Conservation (phyloP, 2,329 filamentous ascomycete species). For the Emergomyces africanus region DNA sequence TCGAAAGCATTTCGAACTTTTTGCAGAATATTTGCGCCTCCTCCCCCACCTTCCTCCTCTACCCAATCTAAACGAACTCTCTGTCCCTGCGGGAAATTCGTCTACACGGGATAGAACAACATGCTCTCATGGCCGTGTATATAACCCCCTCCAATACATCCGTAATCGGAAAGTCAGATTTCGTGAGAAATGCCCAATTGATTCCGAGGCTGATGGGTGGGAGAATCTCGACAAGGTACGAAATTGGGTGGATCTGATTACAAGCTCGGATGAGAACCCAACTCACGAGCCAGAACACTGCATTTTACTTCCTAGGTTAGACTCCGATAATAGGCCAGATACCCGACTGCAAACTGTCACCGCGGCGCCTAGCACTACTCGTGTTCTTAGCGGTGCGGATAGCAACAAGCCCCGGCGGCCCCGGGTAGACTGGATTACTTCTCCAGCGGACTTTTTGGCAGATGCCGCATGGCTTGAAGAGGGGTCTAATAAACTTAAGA, state of each 20-base stretch:
- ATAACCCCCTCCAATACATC: constrained; percentile 88
- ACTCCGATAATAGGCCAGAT: constrained; percentile 10
- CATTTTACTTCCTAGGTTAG: constrained; percentile 33
- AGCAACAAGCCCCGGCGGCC: constrained; percentile 54
- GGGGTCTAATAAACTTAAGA: constrained; percentile 61
- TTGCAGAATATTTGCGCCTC: constrained; percentile 68
- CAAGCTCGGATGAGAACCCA: constrained; percentile 34
- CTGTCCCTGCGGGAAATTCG: constrained; percentile 21
- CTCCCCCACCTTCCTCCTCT: constrained; percentile 69
- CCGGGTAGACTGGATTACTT: constrained; percentile 71
- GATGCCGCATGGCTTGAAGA: constrained; percentile 88
- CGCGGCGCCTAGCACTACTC: constrained; percentile 15
- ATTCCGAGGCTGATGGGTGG: constrained; percentile 66
- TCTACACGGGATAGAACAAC: constrained; percentile 11
- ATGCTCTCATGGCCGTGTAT: constrained; percentile 50
- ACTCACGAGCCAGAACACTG: constrained; percentile 34
- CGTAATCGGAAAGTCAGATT: constrained; percentile 78
- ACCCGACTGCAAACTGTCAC: not conserved
- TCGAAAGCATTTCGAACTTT: constrained; percentile 72
- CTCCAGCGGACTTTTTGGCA: constrained; percentile 74
- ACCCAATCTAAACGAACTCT: constrained; percentile 11
- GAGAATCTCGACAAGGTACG: constrained; percentile 57
- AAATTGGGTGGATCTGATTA: constrained; percentile 63
- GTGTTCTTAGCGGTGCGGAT: constrained; percentile 27
- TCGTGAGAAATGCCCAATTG: constrained; percentile 60